Evolutionary conservation across 345 rosid genomes (phyloP).

Genomic region (Salix brachista): DNA sequence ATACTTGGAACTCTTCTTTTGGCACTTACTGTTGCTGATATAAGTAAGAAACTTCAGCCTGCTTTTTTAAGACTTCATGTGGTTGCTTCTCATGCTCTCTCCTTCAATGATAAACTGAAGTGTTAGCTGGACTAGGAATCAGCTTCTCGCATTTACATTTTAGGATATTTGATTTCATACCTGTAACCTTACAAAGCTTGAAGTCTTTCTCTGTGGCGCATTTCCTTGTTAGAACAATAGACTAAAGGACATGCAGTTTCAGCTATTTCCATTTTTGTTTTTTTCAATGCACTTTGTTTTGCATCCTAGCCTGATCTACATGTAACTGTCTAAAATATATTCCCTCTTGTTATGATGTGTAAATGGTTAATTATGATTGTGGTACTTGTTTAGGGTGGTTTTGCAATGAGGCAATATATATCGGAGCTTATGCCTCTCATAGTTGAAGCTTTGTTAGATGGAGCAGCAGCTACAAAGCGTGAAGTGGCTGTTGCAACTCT

Average conservation of each 20-base stretch:
- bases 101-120: background rate
- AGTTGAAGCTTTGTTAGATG: constrained; percentile 96
- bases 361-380: background rate
- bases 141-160: background rate
- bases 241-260: background rate
- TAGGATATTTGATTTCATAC: background rate
- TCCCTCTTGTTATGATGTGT: background rate
- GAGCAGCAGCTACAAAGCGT: constrained; percentile 89
- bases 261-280: background rate
- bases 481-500: constrained; percentile 98
- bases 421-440: constrained; percentile 94
- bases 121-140: background rate
- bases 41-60: background rate
- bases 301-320: background rate
- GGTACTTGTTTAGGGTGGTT: constrained; percentile 75
- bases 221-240: background rate
- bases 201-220: background rate
- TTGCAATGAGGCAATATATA: constrained; percentile 86
- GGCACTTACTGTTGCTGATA: background rate
- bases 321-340: background rate
- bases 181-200: background rate
- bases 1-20: background rate
- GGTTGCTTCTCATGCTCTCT: background rate
- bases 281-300: background rate
- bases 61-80: background rate